Conservation (phyloP, 768 basidiomycete species). For the Hericium rajendrae region DNA sequence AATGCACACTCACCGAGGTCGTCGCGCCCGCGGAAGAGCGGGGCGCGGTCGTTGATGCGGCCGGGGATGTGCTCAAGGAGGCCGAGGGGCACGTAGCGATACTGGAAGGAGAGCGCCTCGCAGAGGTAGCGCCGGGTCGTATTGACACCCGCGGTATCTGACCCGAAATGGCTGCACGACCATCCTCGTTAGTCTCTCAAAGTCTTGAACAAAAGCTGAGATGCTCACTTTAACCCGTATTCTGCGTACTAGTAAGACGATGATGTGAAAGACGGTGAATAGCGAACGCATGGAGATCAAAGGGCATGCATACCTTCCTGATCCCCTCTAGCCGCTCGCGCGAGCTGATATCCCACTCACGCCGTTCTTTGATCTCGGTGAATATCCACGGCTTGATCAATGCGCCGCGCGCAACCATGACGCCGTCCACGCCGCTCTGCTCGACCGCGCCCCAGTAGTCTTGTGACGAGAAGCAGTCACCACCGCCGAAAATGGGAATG, state of each 20-base stretch:
- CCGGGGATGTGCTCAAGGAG: conserved; percentile 75
- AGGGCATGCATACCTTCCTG: conserved; percentile 43
- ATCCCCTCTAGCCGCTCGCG: conserved; percentile 75
- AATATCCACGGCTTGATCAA: conserved; percentile 96
- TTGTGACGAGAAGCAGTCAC: conserved; percentile 85
- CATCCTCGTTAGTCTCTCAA: neutral
- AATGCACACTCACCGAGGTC: conserved; percentile 36
- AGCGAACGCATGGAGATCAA: neutral
- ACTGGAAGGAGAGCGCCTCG: conserved; percentile 92
- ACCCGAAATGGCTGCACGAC: conserved; percentile 60
- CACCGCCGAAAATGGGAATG: conserved; percentile 94
- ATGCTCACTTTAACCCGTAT: conserved; percentile 64
- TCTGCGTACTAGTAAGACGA: conserved; percentile 57
- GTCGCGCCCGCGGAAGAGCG: conserved; percentile 77
- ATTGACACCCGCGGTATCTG: conserved; percentile 84
- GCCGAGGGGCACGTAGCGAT: conserved; percentile 93
- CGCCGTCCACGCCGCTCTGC: conserved; percentile 78
- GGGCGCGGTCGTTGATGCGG: conserved; percentile 84
- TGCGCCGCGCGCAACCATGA: conserved; percentile 93
- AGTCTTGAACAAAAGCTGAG: neutral
- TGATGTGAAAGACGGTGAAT: neutral
- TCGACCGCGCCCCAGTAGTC: conserved; percentile 75
- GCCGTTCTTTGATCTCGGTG: conserved; percentile 84
- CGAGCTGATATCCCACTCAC: conserved; percentile 91
- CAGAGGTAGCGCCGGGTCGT: conserved; percentile 88